Evolutionary conservation across 2,329 filamentous ascomycete genomes (phyloP), one percentile per base, ranked within the genome.

Genomic region (Hymenoscyphus scutula): DNA sequence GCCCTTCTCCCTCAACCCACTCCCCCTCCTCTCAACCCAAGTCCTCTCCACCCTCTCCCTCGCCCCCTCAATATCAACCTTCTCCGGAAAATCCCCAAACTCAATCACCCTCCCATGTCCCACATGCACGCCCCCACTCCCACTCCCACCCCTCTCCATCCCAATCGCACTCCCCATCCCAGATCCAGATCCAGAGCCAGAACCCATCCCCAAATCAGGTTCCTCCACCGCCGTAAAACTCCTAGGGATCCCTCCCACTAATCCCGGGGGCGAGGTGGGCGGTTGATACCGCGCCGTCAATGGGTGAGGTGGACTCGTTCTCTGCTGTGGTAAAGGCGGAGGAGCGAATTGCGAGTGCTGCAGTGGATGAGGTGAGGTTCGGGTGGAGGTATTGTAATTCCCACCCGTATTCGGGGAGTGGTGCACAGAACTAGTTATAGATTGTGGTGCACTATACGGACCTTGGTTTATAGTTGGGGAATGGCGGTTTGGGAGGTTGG

Each of bases 1-100:
- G n/a, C n/a, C n/a, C n/a, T n/a, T n/a, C n/a, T n/a, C 41, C 41
- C 41, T 23, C 41, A 48, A 23, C 17, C 59, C 56, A 37, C 51
- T 48, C 27, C 59, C 59, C 51, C 53, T 54, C 55, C 64, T 62
- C 51, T 62, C 64, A 34, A 60, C 60, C 65, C 57, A 63, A 53
- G 41, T 61, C 53, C 63, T 64, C 53, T 64, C 53, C n/a, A 68
- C 67, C 23, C 65, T 45, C 32, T 65, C 64, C 48, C 63, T 62
- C 23, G 63, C 64, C n/a, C 58, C 58, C 30, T 57, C 57, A 34
- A 63, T 57, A 63, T 56, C 62, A 13, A 69, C 67, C 23, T 53
- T 29, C n/a, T 71, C 69, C 10, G 68, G 65, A 37, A 65, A 66
- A 58, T 69, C 68, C 1, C 70, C 70, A 64, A 73, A 73, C 13